Evolutionary conservation across 441 rosid genomes (phyloP), one percentile per base, ranked within the genome.

Genomic region (Gossypium gossypioides): DNA sequence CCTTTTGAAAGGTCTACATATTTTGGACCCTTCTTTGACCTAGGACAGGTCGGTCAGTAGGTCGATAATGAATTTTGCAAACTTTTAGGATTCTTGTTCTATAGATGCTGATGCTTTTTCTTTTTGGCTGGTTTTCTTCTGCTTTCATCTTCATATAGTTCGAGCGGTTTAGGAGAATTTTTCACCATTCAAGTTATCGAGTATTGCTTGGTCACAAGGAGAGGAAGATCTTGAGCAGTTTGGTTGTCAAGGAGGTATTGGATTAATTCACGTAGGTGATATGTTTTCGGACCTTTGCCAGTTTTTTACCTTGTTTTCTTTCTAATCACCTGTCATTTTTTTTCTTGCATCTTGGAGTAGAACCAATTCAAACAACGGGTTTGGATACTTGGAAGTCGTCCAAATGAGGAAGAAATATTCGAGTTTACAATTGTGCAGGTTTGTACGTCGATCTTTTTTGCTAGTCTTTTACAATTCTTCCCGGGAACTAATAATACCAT

Each of bases 351-450:
- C 8, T 57, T 32, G 7, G 52, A 76, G 68, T 80, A 92, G 98
- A 82, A 86, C 72, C 88, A 84, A 56, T 90, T 85, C 77, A 92
- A 86, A 82, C 96, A 92, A 78, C 84, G 96, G 74, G 78, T 93
- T 73, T 91, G 98, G 98, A 75, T 93, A 66, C 86, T 75, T 65
- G 98, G 97, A 77, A 85, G 76, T 65, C 88, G 95, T 40, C 95
- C 96, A 0, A 96, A 87, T 42, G 98, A 90, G 78, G 98, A 93
- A 82, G 96, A 83, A 82, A 83, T 81, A 81, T 91, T 93, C 77
- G 92, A 91, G 75, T 87, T 93, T 73, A 93, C 98, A 69, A 82
- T 90, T 95, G 81, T 86, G 75, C 97, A 91, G 97, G 97, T 91
- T 55, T 75, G 79, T 15, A 60, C 0, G 29, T 54, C 24, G 29